Evolutionary conservation across 2,329 filamentous ascomycete genomes (phyloP), one percentile per base, ranked within the genome.

Genomic region (Purpureocillium lavendulum): DNA sequence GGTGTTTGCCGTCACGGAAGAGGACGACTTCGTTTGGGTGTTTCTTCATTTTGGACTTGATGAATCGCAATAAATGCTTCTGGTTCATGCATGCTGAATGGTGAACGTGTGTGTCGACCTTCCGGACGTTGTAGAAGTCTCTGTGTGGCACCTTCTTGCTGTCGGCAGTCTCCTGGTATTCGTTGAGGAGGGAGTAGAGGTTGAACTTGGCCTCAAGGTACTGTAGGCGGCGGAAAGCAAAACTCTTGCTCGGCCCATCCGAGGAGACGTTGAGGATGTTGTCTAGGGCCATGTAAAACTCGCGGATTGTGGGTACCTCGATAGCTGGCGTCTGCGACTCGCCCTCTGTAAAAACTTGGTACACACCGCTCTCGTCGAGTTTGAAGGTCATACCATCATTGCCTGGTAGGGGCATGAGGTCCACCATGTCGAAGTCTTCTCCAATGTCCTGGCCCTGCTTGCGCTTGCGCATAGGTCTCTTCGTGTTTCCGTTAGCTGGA

Each of bases 41-140:
- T 63, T 95, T 98, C 75, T 96, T 97, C 87, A 98, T 96, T 67
- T 98, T 98, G 65, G 88, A 95, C 66, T 98, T 98, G 70, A 98
- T 98, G 64, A 98, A 98, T 40, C 92, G 87, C 44, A 98, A 70
- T 41, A 98, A 67, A 73, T 98, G 92, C 65, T 98, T 98, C 63
- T 98, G 92, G 58, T 98, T 98, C 92, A 98, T 98, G 60, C 92
- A 98, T 17, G 92, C 92, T 13, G 92, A 98, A 62, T 98, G 92
- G 59, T 98, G 92, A 51, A 98, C 92, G 72, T 98, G 92, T 8
- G 92, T 98, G 58, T 98, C 92, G 37, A 98, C 92, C 62, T 98
- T 98, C 57, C 92, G 78, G 36, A 98, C 92, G 57, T 98, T 98
- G 70, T 98, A 98, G 58, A 98, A 98, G 63, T 98, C 92, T 67